Conservation (phyloP, 768 basidiomycete genomes). For the Agaricus subrufescens region DNA sequence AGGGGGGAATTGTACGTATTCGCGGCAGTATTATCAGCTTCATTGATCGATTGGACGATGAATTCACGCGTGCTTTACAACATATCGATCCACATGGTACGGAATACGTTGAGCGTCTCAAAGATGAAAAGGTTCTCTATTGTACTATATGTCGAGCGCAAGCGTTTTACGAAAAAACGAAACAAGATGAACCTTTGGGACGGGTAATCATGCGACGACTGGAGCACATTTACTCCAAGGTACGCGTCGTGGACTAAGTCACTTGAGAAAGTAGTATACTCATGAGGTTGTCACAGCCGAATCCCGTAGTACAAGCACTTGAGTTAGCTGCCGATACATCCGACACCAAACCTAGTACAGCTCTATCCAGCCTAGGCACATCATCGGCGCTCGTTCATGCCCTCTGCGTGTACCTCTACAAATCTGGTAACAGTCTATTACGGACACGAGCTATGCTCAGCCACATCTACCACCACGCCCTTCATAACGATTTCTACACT, state of each 20-base stretch:
- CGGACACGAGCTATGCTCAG: constrained; percentile 96
- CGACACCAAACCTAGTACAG: constrained; percentile 58
- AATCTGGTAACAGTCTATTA: constrained; percentile 83
- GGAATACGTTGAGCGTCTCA: constrained; percentile 96
- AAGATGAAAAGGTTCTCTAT: constrained; percentile 94
- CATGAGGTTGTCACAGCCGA: constrained; percentile 58
- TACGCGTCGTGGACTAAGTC: constrained; percentile 23
- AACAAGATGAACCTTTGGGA: constrained; percentile 72
- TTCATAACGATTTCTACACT: constrained; percentile 95
- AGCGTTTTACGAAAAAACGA: constrained; percentile 81
- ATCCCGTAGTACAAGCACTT: constrained; percentile 86
- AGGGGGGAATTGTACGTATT: constrained; percentile 76
- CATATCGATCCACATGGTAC: constrained; percentile 98
- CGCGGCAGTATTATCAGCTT: constrained; percentile 96
- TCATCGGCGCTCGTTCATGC: constrained; percentile 81
- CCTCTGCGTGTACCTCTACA: constrained; percentile 91
- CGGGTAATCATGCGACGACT: constrained; percentile 92
- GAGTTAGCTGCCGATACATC: constrained; percentile 63
- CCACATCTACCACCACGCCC: constrained; percentile 95
- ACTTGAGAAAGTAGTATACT: neutral
- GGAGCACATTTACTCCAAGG: constrained; percentile 99
- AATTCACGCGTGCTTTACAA: constrained; percentile 96
- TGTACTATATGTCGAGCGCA: constrained; percentile 91
- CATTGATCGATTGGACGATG: constrained; percentile 94
- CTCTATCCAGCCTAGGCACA: constrained; percentile 47